Base-by-base conservation (phyloP, 169 alveolate species). In the Amoebophrya sp. region DNA sequence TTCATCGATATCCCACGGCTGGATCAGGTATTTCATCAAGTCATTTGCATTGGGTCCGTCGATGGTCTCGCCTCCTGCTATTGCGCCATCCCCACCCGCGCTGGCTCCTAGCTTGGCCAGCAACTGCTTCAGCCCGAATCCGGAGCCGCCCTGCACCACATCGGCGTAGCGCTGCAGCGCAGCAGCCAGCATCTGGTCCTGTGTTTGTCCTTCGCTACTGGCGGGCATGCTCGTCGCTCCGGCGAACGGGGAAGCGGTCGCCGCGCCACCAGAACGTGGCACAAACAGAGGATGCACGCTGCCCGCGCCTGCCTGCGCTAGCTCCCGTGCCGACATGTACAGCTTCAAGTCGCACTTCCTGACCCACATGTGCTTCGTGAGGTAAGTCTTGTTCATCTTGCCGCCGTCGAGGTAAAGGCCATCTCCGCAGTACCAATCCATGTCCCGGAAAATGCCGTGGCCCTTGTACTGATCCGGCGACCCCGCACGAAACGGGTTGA, bases 331-430 rank as follows among this genome's bases (percentile, higher is more conserved):
- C 83, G 33, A 1, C 33, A 0, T 36, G 83, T 65, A 65, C 83
- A 26, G 18, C 83, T 65, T 1, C 39, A 65, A 26, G 83, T 65
- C 83, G 36, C 18, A 6, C 33, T 65, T 65, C 2, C 33, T 1
- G 36, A 65, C 83, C 83, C 83, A 65, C 83, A 65, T 65, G 83
- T 65, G 2, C 83, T 65, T 65, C 33, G 83, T 65, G 83, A 65
- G 83, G 26, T 26, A 65, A 1, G 18, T 29, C 83, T 65, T 65
- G 83, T 65, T 65, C 83, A 65, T 6, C 83, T 26, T 6, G 36
- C 83, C 83, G 33, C 83, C 83, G 83, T 65, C 83, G 38, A 65
- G 83, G n/a, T 65, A 65, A 29, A 65, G 26, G 26, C 83, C 83
- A 36, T 65, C 83, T 29, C 83, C 83, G n/a, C 12, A 6, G 83